Evolutionary conservation across 1,284 basidiomycete genomes (phyloP).

Genomic region (Fomitopsis pinicola): DNA sequence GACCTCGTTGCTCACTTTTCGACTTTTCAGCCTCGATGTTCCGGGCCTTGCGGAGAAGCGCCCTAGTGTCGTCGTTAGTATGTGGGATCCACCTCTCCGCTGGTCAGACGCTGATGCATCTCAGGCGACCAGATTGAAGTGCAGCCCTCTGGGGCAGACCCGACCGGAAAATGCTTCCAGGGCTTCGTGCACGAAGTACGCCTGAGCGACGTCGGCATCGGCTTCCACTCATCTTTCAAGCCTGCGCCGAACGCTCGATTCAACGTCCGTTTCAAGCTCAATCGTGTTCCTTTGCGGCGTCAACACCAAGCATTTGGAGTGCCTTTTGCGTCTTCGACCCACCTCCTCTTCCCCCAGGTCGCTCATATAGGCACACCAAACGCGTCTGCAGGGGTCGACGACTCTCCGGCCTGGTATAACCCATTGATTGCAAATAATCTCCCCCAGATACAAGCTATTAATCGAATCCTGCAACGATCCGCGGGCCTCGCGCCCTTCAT

Average conservation of each 20-base stretch:
- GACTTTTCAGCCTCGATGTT: conserved; percentile 41
- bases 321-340: conserved; percentile 32
- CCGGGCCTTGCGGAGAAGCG: conserved; percentile 64
- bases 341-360: conserved; percentile 37
- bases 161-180: conserved; percentile 45
- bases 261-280: conserved; percentile 52
- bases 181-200: conserved; percentile 54
- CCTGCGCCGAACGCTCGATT: conserved; percentile 27
- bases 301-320: conserved; percentile 55
- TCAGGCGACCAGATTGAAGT: conserved; percentile 53
- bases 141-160: conserved; percentile 34
- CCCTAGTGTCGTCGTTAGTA: conserved; percentile 58
- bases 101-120: background rate
- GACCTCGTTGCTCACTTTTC: background rate
- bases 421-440: conserved; percentile 41
- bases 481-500: conserved; percentile 52
- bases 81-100: conserved; percentile 13
- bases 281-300: conserved; percentile 45
- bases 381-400: conserved; percentile 7
- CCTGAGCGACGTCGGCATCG: conserved; percentile 46
- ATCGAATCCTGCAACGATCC: conserved; percentile 40
- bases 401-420: conserved; percentile 32
- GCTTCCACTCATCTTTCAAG: conserved; percentile 45
- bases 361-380: conserved; percentile 21
- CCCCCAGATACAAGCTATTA: conserved; percentile 51